A percentile compares a stretch with the other conserved stretches of the same genome.
phyloP scores from a whole-genome alignment of 192 early-diverging fungal species.

The Podila epicladia region DNA sequence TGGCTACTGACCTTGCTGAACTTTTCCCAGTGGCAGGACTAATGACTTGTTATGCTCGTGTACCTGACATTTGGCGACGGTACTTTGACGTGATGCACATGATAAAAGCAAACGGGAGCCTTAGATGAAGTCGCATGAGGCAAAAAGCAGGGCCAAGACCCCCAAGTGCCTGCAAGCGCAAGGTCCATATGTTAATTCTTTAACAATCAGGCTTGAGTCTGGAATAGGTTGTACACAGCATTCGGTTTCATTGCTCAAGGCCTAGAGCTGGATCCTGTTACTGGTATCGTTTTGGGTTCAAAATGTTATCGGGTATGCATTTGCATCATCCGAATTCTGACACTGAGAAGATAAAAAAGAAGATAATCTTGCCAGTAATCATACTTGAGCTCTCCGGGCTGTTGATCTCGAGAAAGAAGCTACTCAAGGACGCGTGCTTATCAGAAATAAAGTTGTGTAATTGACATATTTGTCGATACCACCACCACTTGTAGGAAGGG shows the following conservation, averaged over 20 bases:
- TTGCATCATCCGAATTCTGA: not conserved
- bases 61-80: slow-evolving; percentile 45
- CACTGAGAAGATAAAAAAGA: not conserved
- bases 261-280: slow-evolving; percentile 56
- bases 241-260: slow-evolving; percentile 57
- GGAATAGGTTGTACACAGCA: slow-evolving; percentile 41
- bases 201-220: too few relatives aligned
- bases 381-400: slow-evolving; percentile 39
- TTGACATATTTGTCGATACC: too few relatives aligned
- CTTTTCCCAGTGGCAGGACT: slow-evolving; percentile 54
- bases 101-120: slow-evolving; percentile 42
- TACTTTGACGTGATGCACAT: slow-evolving; percentile 58
- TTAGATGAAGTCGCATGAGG: slow-evolving; percentile 36
- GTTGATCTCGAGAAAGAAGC: slow-evolving; percentile 38
- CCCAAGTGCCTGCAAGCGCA: not conserved
- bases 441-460: not conserved
- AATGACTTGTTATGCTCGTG: slow-evolving; percentile 36
- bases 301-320: slow-evolving; percentile 58
- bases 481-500: too few relatives aligned
- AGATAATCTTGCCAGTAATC: not conserved
- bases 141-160: not conserved
- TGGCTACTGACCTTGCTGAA: slow-evolving; percentile 55
- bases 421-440: not conserved
- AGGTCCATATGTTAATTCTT: not conserved
- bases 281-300: slow-evolving; percentile 58